phyloP scores from a whole-genome alignment of 2,329 filamentous ascomycete genomes.

The Aspergillus floridensis region DNA sequence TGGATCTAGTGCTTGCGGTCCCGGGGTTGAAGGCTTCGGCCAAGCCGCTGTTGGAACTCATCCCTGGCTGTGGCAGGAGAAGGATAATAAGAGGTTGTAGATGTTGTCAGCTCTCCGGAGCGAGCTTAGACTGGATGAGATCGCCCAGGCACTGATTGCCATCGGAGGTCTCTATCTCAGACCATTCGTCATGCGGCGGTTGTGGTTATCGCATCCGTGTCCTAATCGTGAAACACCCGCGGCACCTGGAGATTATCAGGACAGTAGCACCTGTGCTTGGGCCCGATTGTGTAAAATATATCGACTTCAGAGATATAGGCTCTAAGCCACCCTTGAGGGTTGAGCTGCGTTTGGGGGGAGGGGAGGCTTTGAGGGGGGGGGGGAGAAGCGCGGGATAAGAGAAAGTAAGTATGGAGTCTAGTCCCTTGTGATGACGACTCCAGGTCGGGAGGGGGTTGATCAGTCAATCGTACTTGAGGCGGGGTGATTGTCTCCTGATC shows the following conservation, averaged over 20 bases:
- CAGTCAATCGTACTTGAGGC: neutral
- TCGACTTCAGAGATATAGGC: neutral
- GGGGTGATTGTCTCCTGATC: conserved; percentile 2
- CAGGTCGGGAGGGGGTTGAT: conserved; percentile 1
- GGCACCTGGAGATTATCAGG: neutral
- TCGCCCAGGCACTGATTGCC: conserved; percentile 35
- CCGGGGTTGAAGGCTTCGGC: conserved; percentile 37
- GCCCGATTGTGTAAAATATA: neutral
- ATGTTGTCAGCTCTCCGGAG: conserved; percentile 24
- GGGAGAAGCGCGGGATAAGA: conserved; percentile 2
- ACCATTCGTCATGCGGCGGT: conserved; percentile 37
- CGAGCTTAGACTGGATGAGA: conserved; percentile 21
- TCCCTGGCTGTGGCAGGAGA: conserved; percentile 30
- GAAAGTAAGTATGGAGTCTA: conserved; percentile 7
- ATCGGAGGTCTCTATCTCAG: conserved; percentile 35
- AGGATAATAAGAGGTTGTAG: conserved; percentile 14
- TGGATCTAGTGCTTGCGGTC: conserved; percentile 31
- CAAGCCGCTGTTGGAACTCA: conserved; percentile 42
- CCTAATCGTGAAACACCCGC: conserved; percentile 10
- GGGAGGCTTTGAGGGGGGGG: neutral
- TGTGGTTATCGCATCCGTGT: conserved; percentile 24
- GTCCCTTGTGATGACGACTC: conserved; percentile 6
- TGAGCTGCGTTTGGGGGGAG: neutral
- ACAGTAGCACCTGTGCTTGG: neutral
- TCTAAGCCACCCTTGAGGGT: neutral